Conservation (phyloP, 2,329 filamentous ascomycete species). For the Xylariaceae sp. region DNA sequence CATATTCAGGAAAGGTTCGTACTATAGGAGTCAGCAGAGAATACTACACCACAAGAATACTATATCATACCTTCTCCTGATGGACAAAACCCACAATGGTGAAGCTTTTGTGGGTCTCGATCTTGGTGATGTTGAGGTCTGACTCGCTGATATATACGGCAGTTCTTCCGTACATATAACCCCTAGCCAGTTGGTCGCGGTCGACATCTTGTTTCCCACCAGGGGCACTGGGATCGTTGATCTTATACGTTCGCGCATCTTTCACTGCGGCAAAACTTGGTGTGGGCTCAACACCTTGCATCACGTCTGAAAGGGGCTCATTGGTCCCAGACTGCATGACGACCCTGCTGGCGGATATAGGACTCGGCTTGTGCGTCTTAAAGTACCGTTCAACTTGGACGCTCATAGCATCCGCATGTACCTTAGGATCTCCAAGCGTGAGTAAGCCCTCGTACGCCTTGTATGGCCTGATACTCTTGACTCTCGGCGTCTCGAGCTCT, state of each 20-base stretch:
- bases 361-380: conserved; percentile 70
- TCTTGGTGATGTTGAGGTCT: conserved; percentile 81
- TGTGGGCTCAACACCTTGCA: conserved; percentile 44
- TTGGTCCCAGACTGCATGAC: conserved; percentile 50
- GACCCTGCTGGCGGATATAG: conserved; percentile 73
- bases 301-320: conserved; percentile 41
- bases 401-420: conserved; percentile 66
- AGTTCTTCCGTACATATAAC: conserved; percentile 88
- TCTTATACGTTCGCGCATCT: conserved; percentile 71
- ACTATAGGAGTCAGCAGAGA: conserved; percentile 43
- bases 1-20: conserved; percentile 80
- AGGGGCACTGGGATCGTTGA: conserved; percentile 67
- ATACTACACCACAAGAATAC: background rate
- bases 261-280: conserved; percentile 63
- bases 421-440: conserved; percentile 70
- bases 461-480: conserved; percentile 71
- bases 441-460: conserved; percentile 75
- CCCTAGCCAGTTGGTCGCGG: conserved; percentile 80
- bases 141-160: conserved; percentile 83
- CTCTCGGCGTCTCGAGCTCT: conserved; percentile 68
- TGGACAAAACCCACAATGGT: conserved; percentile 84
- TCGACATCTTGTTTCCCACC: conserved; percentile 79
- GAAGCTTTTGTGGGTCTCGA: conserved; percentile 70
- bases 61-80: conserved; percentile 53
- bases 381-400: conserved; percentile 92